These are phyloP conservation scores for Albizia julibrissin DNA, from an alignment of 306 rosid genomes.

Conservation along the genomic window DNA sequence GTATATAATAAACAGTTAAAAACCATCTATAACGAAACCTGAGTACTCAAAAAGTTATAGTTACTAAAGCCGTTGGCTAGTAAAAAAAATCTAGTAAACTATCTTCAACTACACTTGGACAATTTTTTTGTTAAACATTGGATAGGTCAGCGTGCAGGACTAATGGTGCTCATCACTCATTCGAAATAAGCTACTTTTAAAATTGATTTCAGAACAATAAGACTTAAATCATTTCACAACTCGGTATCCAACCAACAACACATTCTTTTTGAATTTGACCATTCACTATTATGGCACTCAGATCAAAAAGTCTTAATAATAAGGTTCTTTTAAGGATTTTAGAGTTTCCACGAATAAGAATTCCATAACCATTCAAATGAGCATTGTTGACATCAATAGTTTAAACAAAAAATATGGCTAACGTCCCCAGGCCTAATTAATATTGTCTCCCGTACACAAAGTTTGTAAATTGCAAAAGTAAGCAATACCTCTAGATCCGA, in stretches of 20 bases:
- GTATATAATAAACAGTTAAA: neutral
- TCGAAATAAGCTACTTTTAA: neutral
- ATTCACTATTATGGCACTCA: neutral
- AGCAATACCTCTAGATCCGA: slow-evolving; percentile 9
- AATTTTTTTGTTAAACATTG: neutral
- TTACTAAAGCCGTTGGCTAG: neutral
- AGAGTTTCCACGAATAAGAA: neutral
- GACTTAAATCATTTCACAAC: neutral
- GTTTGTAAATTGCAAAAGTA: neutral
- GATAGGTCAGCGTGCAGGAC: neutral
- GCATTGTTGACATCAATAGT: neutral
- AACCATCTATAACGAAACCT: neutral
- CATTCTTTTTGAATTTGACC: neutral
- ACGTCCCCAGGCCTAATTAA: neutral
- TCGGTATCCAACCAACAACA: neutral
- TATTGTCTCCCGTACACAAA: neutral
- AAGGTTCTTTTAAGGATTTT: neutral
- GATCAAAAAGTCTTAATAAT: neutral
- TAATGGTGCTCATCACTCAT: neutral
- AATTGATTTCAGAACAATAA: neutral
- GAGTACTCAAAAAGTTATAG: neutral
- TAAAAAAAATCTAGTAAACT: neutral
- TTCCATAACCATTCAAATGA: neutral
- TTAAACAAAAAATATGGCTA: neutral
- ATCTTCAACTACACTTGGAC: neutral